These are phyloP conservation scores for Cordyceps tenuipes DNA, from an alignment of 2,329 filamentous ascomycete species.

Conservation along the genomic window DNA sequence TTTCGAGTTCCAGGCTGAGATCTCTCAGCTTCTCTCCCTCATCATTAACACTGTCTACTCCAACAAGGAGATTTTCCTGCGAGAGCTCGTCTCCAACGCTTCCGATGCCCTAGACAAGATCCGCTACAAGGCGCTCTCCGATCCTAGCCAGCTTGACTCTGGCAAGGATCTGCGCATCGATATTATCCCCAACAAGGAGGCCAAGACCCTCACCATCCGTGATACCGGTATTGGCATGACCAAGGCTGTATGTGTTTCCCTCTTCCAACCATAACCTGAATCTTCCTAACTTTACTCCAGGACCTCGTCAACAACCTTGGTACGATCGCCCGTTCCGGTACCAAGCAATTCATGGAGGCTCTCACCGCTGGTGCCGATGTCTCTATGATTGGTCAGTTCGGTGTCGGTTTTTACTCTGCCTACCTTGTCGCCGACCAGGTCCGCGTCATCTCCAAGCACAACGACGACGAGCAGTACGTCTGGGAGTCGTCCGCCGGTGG, in stretches of 20 bases:
- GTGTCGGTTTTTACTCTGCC: slow-evolving; percentile 99
- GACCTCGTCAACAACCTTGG: slow-evolving; percentile 99
- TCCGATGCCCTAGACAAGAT: slow-evolving; percentile 99
- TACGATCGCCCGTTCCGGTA: slow-evolving; percentile 97
- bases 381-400: slow-evolving; percentile 99
- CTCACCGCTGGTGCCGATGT: slow-evolving; percentile 97
- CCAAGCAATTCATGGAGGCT: slow-evolving; percentile 99
- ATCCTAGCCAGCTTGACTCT: slow-evolving; percentile 92
- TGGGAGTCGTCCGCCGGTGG: slow-evolving; percentile 98
- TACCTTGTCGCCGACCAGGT: slow-evolving; percentile 98
- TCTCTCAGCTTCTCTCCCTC: slow-evolving; percentile 98
- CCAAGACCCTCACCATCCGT: slow-evolving; percentile 93
- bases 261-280: neutral
- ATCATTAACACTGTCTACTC: slow-evolving; percentile 99
- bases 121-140: slow-evolving; percentile 94
- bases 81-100: slow-evolving; percentile 96
- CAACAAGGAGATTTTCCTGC: slow-evolving; percentile 99
- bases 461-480: slow-evolving; percentile 99
- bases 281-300: slow-evolving; percentile 39
- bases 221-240: slow-evolving; percentile 99
- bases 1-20: slow-evolving; percentile 99
- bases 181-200: slow-evolving; percentile 95
- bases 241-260: slow-evolving; percentile 73
- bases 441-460: slow-evolving; percentile 95
- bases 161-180: slow-evolving; percentile 98